Evolutionary conservation across 257 asterid genomes (phyloP).

Genomic region (Thymus mandschuricus): DNA sequence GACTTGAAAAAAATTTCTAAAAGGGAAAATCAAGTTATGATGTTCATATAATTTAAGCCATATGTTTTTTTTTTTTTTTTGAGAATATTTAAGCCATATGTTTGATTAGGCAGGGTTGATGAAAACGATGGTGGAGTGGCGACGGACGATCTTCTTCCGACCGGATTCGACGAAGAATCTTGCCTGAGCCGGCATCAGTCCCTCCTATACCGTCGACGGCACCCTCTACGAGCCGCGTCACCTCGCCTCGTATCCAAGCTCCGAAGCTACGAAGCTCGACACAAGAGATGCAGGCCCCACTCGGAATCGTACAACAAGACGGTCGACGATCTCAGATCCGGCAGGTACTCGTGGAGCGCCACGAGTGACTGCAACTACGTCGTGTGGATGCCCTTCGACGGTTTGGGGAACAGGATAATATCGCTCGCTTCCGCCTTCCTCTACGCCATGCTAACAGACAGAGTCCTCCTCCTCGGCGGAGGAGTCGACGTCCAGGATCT

Average conservation of each 20-base stretch:
- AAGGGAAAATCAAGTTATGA: too few species aligned
- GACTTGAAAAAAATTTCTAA: too few species aligned
- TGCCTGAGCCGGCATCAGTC: constrained; percentile 73
- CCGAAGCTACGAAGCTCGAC: constrained; percentile 68
- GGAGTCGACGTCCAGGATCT: constrained; percentile 55
- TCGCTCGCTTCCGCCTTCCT: constrained; percentile 66
- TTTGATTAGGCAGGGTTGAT: background rate
- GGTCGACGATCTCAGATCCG: constrained; percentile 45
- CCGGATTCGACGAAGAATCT: constrained; percentile 58
- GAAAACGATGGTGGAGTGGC: constrained; percentile 22
- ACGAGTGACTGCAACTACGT: background rate
- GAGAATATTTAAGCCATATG: too few species aligned
- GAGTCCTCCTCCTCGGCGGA: constrained; percentile 69
- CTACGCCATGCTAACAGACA: constrained; percentile 65
- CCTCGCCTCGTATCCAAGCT: constrained; percentile 63
- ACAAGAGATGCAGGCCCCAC: constrained; percentile 69
- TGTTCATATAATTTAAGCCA: too few species aligned
- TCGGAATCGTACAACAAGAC: constrained; percentile 59
- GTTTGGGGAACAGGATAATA: background rate
- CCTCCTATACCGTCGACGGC: constrained; percentile 44
- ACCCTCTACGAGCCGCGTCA: constrained; percentile 51
- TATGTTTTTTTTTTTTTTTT: too few species aligned
- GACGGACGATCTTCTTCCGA: constrained; percentile 61
- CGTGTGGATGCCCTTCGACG: background rate
- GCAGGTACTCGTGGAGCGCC: constrained; percentile 27